A percentile compares a stretch with the other conserved stretches of the same genome.
These are phyloP conservation scores for Tetracladium setigerum DNA, from an alignment of 495 filamentous ascomycete species.

Conservation along the genomic window DNA sequence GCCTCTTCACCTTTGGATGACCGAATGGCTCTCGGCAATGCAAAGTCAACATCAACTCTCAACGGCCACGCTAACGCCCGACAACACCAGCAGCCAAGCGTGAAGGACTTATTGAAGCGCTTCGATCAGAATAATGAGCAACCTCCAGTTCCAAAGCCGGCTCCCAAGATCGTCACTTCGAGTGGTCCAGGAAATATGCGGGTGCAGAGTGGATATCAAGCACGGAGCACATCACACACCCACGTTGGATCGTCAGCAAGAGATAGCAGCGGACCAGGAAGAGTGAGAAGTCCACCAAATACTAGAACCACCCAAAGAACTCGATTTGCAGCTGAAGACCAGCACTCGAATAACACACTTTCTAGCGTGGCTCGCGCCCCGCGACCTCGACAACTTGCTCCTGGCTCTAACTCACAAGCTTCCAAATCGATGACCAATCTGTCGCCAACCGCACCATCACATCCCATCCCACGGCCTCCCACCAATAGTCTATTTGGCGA, in stretches of 20 bases:
- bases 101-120: conserved; percentile 46
- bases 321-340: conserved; percentile 33
- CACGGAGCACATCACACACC: conserved; percentile 1
- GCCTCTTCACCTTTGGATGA: conserved; percentile 43
- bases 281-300: conserved; percentile 6
- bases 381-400: conserved; percentile 32
- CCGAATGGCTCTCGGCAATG: conserved; percentile 16
- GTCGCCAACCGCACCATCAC: conserved; percentile 22
- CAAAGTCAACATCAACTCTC: conserved; percentile 22
- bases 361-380: conserved; percentile 45
- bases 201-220: conserved; percentile 8
- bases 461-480: conserved; percentile 24
- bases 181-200: conserved; percentile 7
- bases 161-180: neutral
- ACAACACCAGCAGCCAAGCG: conserved; percentile 37
- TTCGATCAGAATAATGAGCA: conserved; percentile 37
- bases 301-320: conserved; percentile 31
- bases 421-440: conserved; percentile 39
- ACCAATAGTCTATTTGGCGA: conserved; percentile 53
- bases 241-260: conserved; percentile 7
- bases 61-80: conserved; percentile 21
- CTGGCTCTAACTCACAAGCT: conserved; percentile 27
- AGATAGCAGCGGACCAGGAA: conserved; percentile 1
- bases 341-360: conserved; percentile 37
- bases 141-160: conserved; percentile 10